Conservation (phyloP, 495 filamentous ascomycete species). For the Thozetella sp. region DNA sequence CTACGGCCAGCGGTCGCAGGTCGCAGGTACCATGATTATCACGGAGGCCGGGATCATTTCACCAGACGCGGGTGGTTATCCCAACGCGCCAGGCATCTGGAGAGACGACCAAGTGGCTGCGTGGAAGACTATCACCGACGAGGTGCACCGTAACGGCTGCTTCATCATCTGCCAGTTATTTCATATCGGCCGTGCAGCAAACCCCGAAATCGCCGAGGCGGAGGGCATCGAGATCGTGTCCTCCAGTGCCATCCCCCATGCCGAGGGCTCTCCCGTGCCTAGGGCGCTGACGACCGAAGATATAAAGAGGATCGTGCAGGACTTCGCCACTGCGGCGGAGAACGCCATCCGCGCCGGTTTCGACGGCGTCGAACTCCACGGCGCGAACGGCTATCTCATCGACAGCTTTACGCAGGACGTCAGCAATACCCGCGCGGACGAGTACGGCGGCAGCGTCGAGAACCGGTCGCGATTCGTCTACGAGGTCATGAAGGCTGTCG, state of each 20-base stretch:
- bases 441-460: constrained; percentile 68
- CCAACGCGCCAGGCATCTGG: constrained; percentile 62
- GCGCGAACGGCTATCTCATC: constrained; percentile 69
- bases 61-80: constrained; percentile 43
- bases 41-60: constrained; percentile 66
- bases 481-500: constrained; percentile 61
- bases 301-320: constrained; percentile 50
- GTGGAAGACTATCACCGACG: constrained; percentile 62
- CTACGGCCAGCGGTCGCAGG: constrained; percentile 56
- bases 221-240: constrained; percentile 37
- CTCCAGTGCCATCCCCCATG: constrained; percentile 42
- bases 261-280: constrained; percentile 34
- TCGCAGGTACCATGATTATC: constrained; percentile 58
- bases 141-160: constrained; percentile 60
- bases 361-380: constrained; percentile 72
- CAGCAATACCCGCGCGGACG: constrained; percentile 61
- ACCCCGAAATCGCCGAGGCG: constrained; percentile 31
- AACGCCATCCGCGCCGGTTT: constrained; percentile 68
- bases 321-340: constrained; percentile 58
- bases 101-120: constrained; percentile 55
- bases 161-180: constrained; percentile 67
- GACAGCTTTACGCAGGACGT: constrained; percentile 68
- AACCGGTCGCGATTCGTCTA: constrained; percentile 64
- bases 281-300: constrained; percentile 50
- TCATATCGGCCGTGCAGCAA: constrained; percentile 58